Base-by-base conservation (phyloP, 2,329 filamentous ascomycete genomes). In the Cercospora citrullina region DNA sequence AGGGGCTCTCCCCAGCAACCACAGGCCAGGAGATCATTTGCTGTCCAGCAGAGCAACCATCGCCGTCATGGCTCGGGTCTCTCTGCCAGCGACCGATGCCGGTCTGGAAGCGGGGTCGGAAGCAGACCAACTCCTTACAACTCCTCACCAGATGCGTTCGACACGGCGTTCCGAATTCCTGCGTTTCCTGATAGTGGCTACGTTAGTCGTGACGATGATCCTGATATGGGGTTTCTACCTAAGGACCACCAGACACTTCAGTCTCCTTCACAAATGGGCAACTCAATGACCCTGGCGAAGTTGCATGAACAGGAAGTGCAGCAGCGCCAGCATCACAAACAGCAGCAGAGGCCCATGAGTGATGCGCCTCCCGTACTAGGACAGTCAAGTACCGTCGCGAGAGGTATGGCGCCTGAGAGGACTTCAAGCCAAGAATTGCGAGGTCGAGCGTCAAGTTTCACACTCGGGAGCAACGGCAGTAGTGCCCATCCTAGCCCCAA, bases 131-230 rank as follows among this genome's bases (percentile, higher is more conserved):
- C 60, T 62, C 21, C 60, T 62, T 21, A 62, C 28, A 18, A 51
- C 23, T 28, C 60, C 60, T 28, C 36, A 26, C 31, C 18, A 28
- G 39, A 45, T 26, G 53, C 39, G 9, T 58, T n/a, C 33, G 33
- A 42, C 31, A 23, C 31, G 33, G 26, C 51, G 21, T 64, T 64
- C 62, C 51, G 62, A 53, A 23, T 64, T 64, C 62, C 62, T 64
- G 62, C 53, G 51, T 31, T 59, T 64, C 26, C 53, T 59, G 62
- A 64, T 57, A 64, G 62, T 59, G 62, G 62, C 62, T 59, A 64
- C 62, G 62, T 59, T 59, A 58, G 48, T 64, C 62, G 62, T 48
- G 62, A 64, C 30, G 42, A 33, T 59, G 53, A 64, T 64, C 53
- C 62, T 64, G 53, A 57, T 59, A 48, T 64, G 9, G 53, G 62